A percentile compares a stretch with the other conserved stretches of the same genome.
Evolutionary conservation across 2,329 filamentous ascomycete genomes (phyloP).

Genomic region (Trichoderma pleuroti): DNA sequence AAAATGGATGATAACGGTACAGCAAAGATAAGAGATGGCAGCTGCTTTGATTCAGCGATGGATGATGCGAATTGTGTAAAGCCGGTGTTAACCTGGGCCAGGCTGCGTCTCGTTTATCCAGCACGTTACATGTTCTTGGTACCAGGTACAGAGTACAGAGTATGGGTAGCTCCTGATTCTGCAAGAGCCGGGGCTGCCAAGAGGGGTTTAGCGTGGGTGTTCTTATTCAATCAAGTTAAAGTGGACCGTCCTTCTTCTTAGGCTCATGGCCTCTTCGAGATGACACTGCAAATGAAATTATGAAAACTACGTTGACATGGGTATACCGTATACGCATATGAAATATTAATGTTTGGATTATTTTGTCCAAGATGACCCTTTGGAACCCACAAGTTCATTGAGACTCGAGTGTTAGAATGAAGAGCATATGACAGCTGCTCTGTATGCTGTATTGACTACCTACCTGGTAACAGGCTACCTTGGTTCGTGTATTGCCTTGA

Average conservation of each 20-base stretch:
- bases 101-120: not conserved
- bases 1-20: not conserved
- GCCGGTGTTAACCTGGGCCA: constrained; percentile 1
- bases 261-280: not conserved
- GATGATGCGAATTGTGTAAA: not conserved
- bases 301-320: not conserved
- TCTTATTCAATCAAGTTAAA: not conserved
- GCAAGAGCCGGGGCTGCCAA: not conserved
- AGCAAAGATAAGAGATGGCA: not conserved
- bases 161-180: not conserved
- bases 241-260: not conserved
- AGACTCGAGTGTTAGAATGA: not conserved
- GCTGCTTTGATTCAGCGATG: not conserved
- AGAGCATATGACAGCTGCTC: not conserved
- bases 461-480: not conserved
- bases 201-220: not conserved
- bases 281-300: not conserved
- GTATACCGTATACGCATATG: too few relatives aligned
- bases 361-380: not conserved
- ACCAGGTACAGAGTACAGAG: not conserved
- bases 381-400: not conserved
- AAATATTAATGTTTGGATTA: not conserved
- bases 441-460: not conserved
- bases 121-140: not conserved
- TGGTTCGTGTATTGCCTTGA: not conserved